A percentile compares a stretch with the other conserved stretches of the same genome.
Evolutionary conservation across 2,329 filamentous ascomycete species (phyloP).

Genomic region (Hortaea werneckii): DNA sequence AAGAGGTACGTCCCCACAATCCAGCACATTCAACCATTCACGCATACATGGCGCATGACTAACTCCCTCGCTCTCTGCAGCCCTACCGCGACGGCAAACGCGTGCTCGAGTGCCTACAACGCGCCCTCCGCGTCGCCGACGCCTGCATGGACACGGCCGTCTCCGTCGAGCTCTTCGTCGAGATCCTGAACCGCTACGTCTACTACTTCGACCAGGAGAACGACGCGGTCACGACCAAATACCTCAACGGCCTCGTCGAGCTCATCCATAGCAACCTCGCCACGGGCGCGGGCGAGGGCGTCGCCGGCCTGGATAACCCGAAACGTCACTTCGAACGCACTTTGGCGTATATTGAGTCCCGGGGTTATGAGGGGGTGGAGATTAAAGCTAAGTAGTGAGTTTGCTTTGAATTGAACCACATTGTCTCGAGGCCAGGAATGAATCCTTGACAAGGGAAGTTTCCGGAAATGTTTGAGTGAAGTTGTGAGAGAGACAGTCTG

Average conservation of each 20-base stretch:
- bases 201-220: slow-evolving; percentile 99
- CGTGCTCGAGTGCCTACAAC: slow-evolving; percentile 90
- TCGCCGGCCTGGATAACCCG: slow-evolving; percentile 73
- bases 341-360: slow-evolving; percentile 80
- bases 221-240: slow-evolving; percentile 95
- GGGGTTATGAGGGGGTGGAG: slow-evolving; percentile 89
- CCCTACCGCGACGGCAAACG: slow-evolving; percentile 96
- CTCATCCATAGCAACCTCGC: slow-evolving; percentile 93
- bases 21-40: not conserved
- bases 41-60: too few relatives aligned
- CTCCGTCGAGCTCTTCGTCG: slow-evolving; percentile 94
- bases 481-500: too few relatives aligned
- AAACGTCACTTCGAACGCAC: slow-evolving; percentile 92
- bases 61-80: slow-evolving; percentile 35
- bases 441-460: too few relatives aligned
- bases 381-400: slow-evolving; percentile 49
- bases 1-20: slow-evolving; percentile 4
- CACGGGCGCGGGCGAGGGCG: slow-evolving; percentile 61
- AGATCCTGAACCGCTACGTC: slow-evolving; percentile 95
- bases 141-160: slow-evolving; percentile 98
- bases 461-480: too few relatives aligned
- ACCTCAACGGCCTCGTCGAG: slow-evolving; percentile 94
- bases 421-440: too few relatives aligned
- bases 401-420: too few relatives aligned
- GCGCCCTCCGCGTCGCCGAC: slow-evolving; percentile 88